Percentiles rank a stretch among this genome's conserved stretches.
phyloP scores from a whole-genome alignment of 805 yeast genomes.

The Suhomyces sp. region DNA sequence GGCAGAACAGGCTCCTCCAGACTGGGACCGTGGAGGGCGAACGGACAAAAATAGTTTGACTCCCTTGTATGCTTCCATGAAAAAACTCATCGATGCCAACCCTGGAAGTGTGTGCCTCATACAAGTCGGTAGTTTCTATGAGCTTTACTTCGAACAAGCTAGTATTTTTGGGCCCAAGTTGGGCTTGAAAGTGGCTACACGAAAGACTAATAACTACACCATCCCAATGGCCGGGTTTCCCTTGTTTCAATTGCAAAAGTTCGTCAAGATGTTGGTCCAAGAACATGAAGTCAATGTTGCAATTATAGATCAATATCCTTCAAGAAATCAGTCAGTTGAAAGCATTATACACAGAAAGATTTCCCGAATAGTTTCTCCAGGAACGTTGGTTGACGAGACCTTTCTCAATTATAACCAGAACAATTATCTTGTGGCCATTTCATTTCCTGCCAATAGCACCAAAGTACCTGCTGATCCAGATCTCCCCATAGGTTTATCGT shows the following conservation, averaged over 20 bases:
- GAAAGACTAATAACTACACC: slow-evolving; percentile 40
- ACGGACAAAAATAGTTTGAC: slow-evolving; percentile 30
- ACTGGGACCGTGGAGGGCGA: slow-evolving; percentile 44
- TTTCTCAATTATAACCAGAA: slow-evolving; percentile 71
- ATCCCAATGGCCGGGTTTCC: slow-evolving; percentile 95
- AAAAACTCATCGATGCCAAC: slow-evolving; percentile 32
- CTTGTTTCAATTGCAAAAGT: slow-evolving; percentile 62
- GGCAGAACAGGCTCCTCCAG: slow-evolving; percentile 7
- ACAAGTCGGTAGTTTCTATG: slow-evolving; percentile 87
- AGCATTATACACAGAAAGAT: slow-evolving; percentile 62
- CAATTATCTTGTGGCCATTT: slow-evolving; percentile 67
- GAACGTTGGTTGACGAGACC: slow-evolving; percentile 85
- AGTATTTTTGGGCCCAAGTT: slow-evolving; percentile 65
- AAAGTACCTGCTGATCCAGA: slow-evolving; percentile 40
- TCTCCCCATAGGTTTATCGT: slow-evolving; percentile 65
- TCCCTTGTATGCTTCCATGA: slow-evolving; percentile 35
- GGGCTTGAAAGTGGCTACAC: slow-evolving; percentile 68
- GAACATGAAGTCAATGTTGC: slow-evolving; percentile 74
- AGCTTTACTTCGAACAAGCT: slow-evolving; percentile 88
- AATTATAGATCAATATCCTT: slow-evolving; percentile 64
- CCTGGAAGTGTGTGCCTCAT: slow-evolving; percentile 47
- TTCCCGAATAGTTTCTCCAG: slow-evolving; percentile 83
- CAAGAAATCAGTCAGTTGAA: slow-evolving; percentile 19
- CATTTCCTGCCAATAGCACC: slow-evolving; percentile 51
- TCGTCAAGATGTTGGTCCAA: slow-evolving; percentile 70